Base-by-base conservation (phyloP, 495 filamentous ascomycete species). In the Lepraria neglecta region DNA sequence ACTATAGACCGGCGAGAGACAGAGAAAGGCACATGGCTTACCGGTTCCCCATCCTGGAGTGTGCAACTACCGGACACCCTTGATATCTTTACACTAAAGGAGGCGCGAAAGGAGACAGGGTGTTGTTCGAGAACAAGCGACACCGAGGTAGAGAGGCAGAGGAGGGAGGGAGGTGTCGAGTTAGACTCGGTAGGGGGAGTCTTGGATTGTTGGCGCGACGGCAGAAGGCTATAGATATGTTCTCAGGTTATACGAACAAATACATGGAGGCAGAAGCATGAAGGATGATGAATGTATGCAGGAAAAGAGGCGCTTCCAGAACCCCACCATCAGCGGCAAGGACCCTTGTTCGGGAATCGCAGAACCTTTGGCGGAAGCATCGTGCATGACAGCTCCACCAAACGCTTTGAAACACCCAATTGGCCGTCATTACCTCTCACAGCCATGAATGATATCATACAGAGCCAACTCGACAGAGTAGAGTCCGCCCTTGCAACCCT, bases 401-500 rank as follows among this genome's bases (percentile, higher is more conserved):
- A 45, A 17, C 7, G 5, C 17, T 17, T 17, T 3, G 0, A 14
- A 4, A 3, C 21, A 27, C 33, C 45, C 24, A 27, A n/a, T 21
- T 24, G 15, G 11, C 24, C 24, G 21, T 33, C 12, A 11, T n/a
- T 27, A 15, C 19, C 17, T 15, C 21, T 15, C 15, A 43, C 19
- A 40, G 54, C 30, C 27, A 89, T 89, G 86, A 80, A 88, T 59
- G 72, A 75, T 43, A 71, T 80, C 56, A 74, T 89, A 31, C 78
- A 84, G 59, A 60, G 64, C 15, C 81, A 82, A 61, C 87, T 90
- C 65, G 79, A 87, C 65, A 82, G 85, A 56, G 75, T 91, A 45
- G 87, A 89, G 67, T 78, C 80, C 59, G 83, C 85, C 6, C 76
- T 92, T 30, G 76, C 77, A 14, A 79, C 72, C 10, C 78, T 92